Base-by-base conservation (phyloP, 768 basidiomycete genomes). In the Rhodotorula graminis region DNA sequence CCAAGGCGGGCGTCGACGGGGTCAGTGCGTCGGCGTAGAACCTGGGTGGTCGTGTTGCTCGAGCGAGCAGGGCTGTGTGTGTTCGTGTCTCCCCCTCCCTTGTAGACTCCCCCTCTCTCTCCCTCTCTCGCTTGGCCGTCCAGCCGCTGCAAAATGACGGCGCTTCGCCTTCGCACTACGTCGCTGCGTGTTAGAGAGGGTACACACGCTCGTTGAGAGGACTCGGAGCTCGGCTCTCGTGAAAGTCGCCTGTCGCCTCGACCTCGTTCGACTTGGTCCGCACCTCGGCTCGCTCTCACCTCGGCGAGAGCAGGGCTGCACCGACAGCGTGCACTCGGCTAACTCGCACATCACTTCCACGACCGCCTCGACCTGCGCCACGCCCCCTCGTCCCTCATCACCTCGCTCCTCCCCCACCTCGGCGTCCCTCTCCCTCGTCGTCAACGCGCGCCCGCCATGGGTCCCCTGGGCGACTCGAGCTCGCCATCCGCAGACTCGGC, bases 1-100 rank as follows among this genome's bases (percentile, higher is more conserved):
- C 72, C 37, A 73, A 73, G 72, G 64, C 67, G 49, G 62, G 68
- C 25, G 72, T 29, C 53, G 53, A 55, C n/a, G 53, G 50, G 23
- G 50, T 52, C 44, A 18, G 44, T 18, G 44, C 44, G 50, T 25
- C 23, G 50, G 50, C 50, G 47, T 49, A 49, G 47, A 19, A 3
- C 46, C 3, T 16, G 9, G 49, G 23, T 50, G 49, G 49, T 21
- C 37, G 37, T 37, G 37, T 9, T 37, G 49, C 49, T 52, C 25
- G 21, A 23, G 50, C 25, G 21, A 23, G 50, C 27, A 27, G 25
- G 27, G 25, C 25, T 52, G 25, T 52, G 50, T 52, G 25, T 52
- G 12, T 37, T 37, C 37, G 37, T 37, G 37, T 37, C 37, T 9
- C 37, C 37, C 9, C 37, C 37, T 37, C 9, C 37, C 21, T 55